Percentiles rank a stretch among this genome's conserved stretches.
phyloP scores from a whole-genome alignment of 2,329 filamentous ascomycete genomes.

The Arthroderma uncinatum region DNA sequence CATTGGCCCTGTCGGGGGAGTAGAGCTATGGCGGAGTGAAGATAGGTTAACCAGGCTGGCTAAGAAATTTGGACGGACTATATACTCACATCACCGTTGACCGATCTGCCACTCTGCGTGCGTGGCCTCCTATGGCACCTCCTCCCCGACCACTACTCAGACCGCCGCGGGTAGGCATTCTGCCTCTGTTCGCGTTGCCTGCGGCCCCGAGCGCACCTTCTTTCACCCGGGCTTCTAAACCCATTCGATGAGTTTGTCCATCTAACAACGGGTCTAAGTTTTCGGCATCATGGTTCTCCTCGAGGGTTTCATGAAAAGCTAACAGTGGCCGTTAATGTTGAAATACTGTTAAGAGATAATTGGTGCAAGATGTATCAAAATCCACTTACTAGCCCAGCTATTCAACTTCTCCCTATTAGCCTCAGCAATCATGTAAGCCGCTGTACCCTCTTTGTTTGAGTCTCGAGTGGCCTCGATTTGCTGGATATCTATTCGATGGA shows the following conservation, averaged over 20 bases:
- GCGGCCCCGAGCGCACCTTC: background rate
- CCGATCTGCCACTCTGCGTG: constrained; percentile 9
- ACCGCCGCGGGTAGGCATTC: background rate
- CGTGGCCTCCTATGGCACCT: constrained; percentile 19
- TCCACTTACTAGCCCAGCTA: constrained; percentile 27
- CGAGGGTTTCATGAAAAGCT: constrained; percentile 16
- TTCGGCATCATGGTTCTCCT: constrained; percentile 23
- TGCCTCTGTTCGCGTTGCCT: background rate
- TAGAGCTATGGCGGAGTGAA: background rate
- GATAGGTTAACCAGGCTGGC: background rate
- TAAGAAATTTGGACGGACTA: background rate
- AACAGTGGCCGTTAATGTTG: background rate
- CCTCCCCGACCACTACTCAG: constrained; percentile 18
- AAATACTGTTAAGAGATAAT: background rate
- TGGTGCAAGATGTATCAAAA: background rate
- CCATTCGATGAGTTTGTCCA: constrained; percentile 30
- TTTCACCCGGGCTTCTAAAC: background rate
- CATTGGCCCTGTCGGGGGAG: background rate
- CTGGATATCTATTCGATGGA: constrained; percentile 13
- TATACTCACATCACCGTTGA: background rate
- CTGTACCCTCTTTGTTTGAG: constrained; percentile 24
- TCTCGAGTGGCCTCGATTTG: constrained; percentile 23
- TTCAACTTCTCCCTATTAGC: constrained; percentile 20
- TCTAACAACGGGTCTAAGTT: constrained; percentile 24
- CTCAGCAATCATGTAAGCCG: constrained; percentile 20